Base-by-base conservation (phyloP, 2,329 filamentous ascomycete species). In the Tolypocladium ophioglossoides region DNA sequence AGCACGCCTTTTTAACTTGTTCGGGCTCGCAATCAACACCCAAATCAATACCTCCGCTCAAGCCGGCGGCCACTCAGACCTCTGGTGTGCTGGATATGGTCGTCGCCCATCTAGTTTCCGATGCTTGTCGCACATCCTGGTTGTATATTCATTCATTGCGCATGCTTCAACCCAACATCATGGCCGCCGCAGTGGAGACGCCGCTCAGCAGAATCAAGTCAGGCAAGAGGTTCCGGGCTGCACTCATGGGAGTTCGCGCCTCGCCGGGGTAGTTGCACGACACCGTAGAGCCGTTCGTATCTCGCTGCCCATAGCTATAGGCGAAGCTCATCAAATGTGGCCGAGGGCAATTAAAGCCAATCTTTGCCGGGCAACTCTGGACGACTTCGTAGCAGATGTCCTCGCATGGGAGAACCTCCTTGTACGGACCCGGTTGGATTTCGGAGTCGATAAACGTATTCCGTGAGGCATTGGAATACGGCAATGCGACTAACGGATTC, bases 381-480 rank as follows among this genome's bases (percentile, higher is more conserved):
- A 95, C 88, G 1, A 99, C 77, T 53, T 86, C 82, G 66, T 91
- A 94, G 72, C 94, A 99, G 51, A 96, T 72, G 59, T 95, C 87
- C 57, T 88, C 82, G 64, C 92, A 97, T 0, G 94, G 94, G 10
- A 96, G 74, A 22, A 97, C 75, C 72, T 99, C 94, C 66, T 91
- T 95, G 72, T 99, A 97, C 0, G 94, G 94, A 0, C 94, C 94
- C 0, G 94, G 91, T 57, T 78, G 71, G 55, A 97, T 83, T 1
- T 72, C 60, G 2, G 74, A 62, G 63, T 96, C 91, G 61, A 97
- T 94, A 50, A 81, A 72, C 0, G 77, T 66, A 63, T 90, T 92
- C 20, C 91, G 80, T 14, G 86, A 89, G 10, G 72, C 69, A 50
- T 69, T 72, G 48, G 62, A 64, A 12, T 56, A 61, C 6, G 62